Evolutionary conservation across 73 alveolate species (phyloP).

Genomic region (Paramecium bursaria): DNA sequence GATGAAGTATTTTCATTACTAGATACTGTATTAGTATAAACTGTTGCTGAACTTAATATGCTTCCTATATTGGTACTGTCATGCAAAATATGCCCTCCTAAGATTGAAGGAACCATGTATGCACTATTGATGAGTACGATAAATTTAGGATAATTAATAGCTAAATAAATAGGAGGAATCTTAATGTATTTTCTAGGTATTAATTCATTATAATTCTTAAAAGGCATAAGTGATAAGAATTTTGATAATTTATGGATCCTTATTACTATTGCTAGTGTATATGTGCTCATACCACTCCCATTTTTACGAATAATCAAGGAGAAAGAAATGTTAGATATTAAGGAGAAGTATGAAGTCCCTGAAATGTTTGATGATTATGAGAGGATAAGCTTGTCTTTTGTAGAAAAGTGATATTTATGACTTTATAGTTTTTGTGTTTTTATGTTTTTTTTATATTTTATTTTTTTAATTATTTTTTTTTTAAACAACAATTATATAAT

Average conservation of each 20-base stretch:
- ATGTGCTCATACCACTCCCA: constrained; percentile 19
- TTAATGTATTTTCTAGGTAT: constrained; percentile 74
- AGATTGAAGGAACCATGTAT: constrained; percentile 89
- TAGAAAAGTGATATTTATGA: constrained; percentile 34
- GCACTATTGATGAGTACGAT: constrained; percentile 85
- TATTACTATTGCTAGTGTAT: constrained; percentile 69
- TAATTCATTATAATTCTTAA: not conserved
- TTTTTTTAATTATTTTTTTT: too few relatives aligned
- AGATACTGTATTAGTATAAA: constrained; percentile 64
- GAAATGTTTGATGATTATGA: constrained; percentile 6
- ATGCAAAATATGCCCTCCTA: constrained; percentile 83
- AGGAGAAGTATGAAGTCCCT: not conserved
- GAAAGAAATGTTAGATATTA: constrained; percentile 34
- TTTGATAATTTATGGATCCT: constrained; percentile 82
- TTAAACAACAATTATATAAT: too few relatives aligned
- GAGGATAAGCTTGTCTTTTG: constrained; percentile 51
- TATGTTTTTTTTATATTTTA: too few relatives aligned
- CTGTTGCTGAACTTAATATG: constrained; percentile 76
- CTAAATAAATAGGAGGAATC: constrained; percentile 81
- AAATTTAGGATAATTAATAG: constrained; percentile 79
- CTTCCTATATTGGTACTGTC: constrained; percentile 88
- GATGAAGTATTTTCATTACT: constrained; percentile 69
- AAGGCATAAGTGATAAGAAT: constrained; percentile 74
- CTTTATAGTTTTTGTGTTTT: too few relatives aligned
- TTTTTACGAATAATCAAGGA: constrained; percentile 33